Percentiles rank a stretch among this genome's conserved stretches.
These are phyloP conservation scores for Isoetes taiwanensis DNA, from an alignment of 75 land plant species.

Conservation along the genomic window DNA sequence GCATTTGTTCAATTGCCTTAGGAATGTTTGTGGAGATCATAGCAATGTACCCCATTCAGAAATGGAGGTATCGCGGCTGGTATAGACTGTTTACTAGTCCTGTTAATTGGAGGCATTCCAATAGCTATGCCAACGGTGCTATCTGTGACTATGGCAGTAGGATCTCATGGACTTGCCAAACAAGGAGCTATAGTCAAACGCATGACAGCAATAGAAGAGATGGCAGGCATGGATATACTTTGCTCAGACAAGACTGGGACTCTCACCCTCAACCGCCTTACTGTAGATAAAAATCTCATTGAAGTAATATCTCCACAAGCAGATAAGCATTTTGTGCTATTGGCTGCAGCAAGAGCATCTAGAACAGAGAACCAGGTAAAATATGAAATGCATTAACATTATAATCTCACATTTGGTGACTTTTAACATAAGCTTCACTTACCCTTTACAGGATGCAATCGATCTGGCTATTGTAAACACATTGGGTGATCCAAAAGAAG, in stretches of 20 bases:
- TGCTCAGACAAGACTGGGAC: slow-evolving; percentile 36
- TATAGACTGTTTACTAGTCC: slow-evolving; percentile 17
- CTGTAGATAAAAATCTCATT: slow-evolving; percentile 25
- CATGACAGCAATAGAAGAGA: slow-evolving; percentile 35
- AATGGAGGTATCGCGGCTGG: slow-evolving; percentile 19
- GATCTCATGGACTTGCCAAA: slow-evolving; percentile 21
- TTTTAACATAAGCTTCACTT: background rate
- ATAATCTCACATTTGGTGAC: background rate
- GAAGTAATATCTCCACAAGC: slow-evolving; percentile 16
- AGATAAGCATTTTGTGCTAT: slow-evolving; percentile 19
- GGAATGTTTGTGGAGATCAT: slow-evolving; percentile 24
- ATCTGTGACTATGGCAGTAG: slow-evolving; percentile 31
- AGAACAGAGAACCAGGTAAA: slow-evolving; percentile 28
- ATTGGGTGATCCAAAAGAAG: slow-evolving; percentile 20
- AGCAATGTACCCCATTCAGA: slow-evolving; percentile 17
- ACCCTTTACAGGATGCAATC: slow-evolving; percentile 24
- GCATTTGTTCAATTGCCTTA: slow-evolving; percentile 16
- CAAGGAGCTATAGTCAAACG: slow-evolving; percentile 28
- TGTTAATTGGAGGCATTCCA: slow-evolving; percentile 31
- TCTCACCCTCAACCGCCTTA: slow-evolving; percentile 24
- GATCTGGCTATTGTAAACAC: slow-evolving; percentile 27
- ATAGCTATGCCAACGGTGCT: slow-evolving; percentile 35
- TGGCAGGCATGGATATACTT: slow-evolving; percentile 36
- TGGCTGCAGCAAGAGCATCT: slow-evolving; percentile 23
- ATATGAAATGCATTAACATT: background rate